Percentiles rank a stretch among this genome's conserved stretches.
Conservation (phyloP, 1,284 basidiomycete species). For the Puccinia novopanici region DNA sequence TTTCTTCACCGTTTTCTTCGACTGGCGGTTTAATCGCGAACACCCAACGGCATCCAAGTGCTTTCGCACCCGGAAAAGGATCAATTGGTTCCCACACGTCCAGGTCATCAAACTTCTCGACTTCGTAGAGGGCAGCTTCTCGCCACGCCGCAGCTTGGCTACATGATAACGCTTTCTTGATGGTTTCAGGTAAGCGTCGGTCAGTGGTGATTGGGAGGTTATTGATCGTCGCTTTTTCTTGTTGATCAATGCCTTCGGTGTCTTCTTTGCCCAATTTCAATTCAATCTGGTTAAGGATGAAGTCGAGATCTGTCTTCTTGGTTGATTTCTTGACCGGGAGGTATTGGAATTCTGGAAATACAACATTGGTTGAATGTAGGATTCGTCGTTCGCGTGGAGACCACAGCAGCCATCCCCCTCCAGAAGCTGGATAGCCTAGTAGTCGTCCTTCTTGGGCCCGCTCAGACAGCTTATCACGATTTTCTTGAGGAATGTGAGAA, state of each 20-base stretch:
- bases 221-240: neutral
- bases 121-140: neutral
- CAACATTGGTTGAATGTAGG: neutral
- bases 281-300: neutral
- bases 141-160: neutral
- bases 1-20: neutral
- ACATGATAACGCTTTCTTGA: neutral
- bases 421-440: neutral
- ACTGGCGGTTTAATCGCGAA: slow-evolving; percentile 17
- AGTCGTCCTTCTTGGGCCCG: neutral
- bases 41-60: neutral
- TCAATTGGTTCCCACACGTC: neutral
- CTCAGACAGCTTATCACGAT: neutral
- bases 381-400: neutral
- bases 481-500: neutral
- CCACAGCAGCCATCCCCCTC: slow-evolving; percentile 20
- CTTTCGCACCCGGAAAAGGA: slow-evolving; percentile 8
- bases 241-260: neutral
- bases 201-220: neutral
- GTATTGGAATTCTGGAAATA: slow-evolving; percentile 7
- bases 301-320: neutral
- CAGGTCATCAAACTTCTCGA: neutral
- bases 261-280: neutral
- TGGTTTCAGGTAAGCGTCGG: neutral
- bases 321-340: neutral